Conservation (phyloP, 2,329 filamentous ascomycete genomes). For the Ophiocordyceps camponoti-leonardi region DNA sequence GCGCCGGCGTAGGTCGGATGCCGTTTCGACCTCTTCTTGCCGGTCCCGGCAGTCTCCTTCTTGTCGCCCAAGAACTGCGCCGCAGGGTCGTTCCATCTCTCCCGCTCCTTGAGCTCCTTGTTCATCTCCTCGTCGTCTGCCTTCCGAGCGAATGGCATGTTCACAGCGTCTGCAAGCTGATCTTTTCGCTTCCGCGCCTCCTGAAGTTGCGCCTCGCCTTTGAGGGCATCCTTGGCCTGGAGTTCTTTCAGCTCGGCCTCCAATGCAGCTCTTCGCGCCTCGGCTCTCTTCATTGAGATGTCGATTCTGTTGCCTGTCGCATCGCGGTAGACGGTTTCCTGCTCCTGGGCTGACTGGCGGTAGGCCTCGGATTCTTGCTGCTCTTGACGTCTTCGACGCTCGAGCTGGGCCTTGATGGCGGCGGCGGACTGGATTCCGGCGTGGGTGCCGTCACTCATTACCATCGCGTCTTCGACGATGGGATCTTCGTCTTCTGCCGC, state of each 20-base stretch:
- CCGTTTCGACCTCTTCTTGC: slow-evolving; percentile 17
- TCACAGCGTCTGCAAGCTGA: slow-evolving; percentile 61
- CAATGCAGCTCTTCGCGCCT: slow-evolving; percentile 47
- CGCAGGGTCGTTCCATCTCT: slow-evolving; percentile 91
- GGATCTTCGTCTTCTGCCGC: slow-evolving; percentile 32
- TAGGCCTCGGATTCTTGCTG: slow-evolving; percentile 28
- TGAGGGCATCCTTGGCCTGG: slow-evolving; percentile 51
- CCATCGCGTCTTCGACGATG: slow-evolving; percentile 28
- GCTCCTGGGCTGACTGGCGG: slow-evolving; percentile 28
- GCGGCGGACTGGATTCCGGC: slow-evolving; percentile 76
- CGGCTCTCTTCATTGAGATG: slow-evolving; percentile 74
- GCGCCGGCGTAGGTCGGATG: slow-evolving; percentile 62
- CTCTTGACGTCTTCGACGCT: slow-evolving; percentile 50
- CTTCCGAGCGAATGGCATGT: slow-evolving; percentile 61
- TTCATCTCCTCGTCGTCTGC: slow-evolving; percentile 84
- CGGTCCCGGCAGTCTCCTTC: slow-evolving; percentile 11
- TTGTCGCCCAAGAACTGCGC: slow-evolving; percentile 52
- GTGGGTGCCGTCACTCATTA: slow-evolving; percentile 76
- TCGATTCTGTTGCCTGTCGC: slow-evolving; percentile 91
- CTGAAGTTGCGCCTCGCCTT: slow-evolving; percentile 70
- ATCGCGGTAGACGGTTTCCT: slow-evolving; percentile 89
- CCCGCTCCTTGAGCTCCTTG: slow-evolving; percentile 54
- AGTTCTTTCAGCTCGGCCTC: slow-evolving; percentile 59
- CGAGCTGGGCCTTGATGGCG: slow-evolving; percentile 53
- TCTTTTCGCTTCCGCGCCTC: slow-evolving; percentile 48